Evolutionary conservation across 768 basidiomycete genomes (phyloP).

Genomic region (Tubosaeta brunneosetosa): DNA sequence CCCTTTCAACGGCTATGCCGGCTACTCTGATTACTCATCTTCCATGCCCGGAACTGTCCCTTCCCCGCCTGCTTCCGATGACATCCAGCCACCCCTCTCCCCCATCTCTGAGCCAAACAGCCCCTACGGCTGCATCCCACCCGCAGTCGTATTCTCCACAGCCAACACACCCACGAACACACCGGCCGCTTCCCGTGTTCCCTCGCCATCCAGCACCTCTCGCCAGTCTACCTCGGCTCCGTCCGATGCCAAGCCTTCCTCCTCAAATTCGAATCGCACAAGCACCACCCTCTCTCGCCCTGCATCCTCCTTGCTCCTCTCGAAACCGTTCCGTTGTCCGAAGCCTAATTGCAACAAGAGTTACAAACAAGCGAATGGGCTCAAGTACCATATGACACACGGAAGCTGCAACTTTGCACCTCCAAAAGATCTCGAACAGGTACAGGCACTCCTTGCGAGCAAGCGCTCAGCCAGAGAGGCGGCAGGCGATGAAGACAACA

Average conservation of each 20-base stretch:
- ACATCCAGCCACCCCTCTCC: constrained; percentile 22
- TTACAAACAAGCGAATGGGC: constrained; percentile 92
- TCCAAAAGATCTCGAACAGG: constrained; percentile 76
- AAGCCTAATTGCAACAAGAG: constrained; percentile 94
- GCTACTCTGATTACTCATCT: constrained; percentile 61
- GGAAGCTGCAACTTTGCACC: constrained; percentile 93
- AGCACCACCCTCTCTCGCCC: constrained; percentile 46
- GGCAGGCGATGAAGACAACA: constrained; percentile 38
- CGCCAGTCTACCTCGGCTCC: constrained; percentile 17
- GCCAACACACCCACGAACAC: constrained; percentile 45
- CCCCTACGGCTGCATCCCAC: constrained; percentile 53
- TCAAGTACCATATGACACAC: constrained; percentile 93
- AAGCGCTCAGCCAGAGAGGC: constrained; percentile 39
- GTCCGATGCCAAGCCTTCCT: constrained; percentile 21
- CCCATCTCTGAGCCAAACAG: constrained; percentile 31
- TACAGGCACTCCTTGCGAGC: constrained; percentile 62
- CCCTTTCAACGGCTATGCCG: constrained; percentile 66
- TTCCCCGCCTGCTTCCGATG: constrained; percentile 29
- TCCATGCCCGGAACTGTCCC: constrained; percentile 55
- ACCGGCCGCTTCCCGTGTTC: constrained; percentile 44
- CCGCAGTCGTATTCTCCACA: constrained; percentile 57
- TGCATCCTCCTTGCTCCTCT: constrained; percentile 59
- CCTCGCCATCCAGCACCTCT: constrained; percentile 22
- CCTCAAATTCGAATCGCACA: constrained; percentile 28
- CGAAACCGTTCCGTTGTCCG: constrained; percentile 90